Evolutionary conservation across 139 green algal genomes (phyloP).

Genomic region (Tetradesmus lagerheimii): DNA sequence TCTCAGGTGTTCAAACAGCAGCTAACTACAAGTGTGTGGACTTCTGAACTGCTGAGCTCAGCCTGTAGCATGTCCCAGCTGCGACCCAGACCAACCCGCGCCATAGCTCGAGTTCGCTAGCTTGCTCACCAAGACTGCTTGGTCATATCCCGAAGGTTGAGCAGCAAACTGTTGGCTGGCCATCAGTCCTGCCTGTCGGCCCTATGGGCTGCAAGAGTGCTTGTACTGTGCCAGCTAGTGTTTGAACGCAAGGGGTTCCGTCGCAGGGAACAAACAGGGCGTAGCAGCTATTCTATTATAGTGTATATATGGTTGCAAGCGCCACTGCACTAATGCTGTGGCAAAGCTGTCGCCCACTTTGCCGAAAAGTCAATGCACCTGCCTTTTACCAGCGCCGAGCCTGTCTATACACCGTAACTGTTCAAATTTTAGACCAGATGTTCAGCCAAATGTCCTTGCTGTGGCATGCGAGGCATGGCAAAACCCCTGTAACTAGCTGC

Average conservation of each 20-base stretch:
- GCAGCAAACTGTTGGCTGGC: background rate
- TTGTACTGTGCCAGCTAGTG: background rate
- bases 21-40: background rate
- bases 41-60: background rate
- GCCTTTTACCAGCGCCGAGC: background rate
- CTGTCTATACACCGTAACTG: background rate
- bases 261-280: no score
- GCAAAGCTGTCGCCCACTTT: background rate
- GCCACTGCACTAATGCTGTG: background rate
- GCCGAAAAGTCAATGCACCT: background rate
- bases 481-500: no score
- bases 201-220: background rate
- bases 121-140: background rate
- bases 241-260: background rate
- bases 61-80: background rate
- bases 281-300: no score
- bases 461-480: no score
- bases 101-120: background rate
- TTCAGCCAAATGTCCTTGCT: background rate
- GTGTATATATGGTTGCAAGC: no score
- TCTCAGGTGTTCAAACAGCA: background rate
- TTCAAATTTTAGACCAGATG: background rate
- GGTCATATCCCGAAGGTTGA: background rate
- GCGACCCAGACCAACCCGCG: background rate
- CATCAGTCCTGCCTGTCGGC: background rate